Evolutionary conservation across 345 rosid genomes (phyloP), one percentile per base, ranked within the genome.

Genomic region (Ceriops decandra): DNA sequence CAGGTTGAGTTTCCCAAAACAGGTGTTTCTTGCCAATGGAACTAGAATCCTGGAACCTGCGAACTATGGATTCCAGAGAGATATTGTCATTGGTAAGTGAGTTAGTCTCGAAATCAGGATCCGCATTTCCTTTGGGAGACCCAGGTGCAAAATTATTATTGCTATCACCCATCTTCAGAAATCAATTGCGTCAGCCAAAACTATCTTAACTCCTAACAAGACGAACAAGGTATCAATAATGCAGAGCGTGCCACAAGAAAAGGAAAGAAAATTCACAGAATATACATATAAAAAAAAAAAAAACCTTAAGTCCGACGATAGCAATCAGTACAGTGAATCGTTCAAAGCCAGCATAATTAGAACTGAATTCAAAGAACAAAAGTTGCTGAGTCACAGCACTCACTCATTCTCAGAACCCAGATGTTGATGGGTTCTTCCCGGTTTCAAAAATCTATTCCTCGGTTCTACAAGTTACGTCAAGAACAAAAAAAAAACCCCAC

Each of bases 1-100:
- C 97, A 0, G 97, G 98, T 30, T 91, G 97, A 17, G 95, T 93
- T 76, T 90, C 98, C 97, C 97, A 93, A 71, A 93, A 91, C 79
- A 84, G 88, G 68, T 93, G 97, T 7, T 77, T 80, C 84, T 86
- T 85, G 1, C 84, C 59, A 17, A 74, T 64, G 2, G 90, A 76
- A 63, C 85, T 75, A 0, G 98, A 77, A 46, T 85, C 98, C 67
- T 85, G 91, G 60, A 91, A 77, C 85, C 82, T 83, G 31, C 87
- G 74, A 35, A 84, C 88, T 24, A 89, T 75, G 20, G 82, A 81
- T 49, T 89, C 93, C 4, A 90, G 82, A 8, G 92, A 75, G 74
- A 83, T 72, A 52, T 87, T 89, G 24, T 83, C 87, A 67, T 74
- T 81, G 5, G 57, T 38, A 38, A 72, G 62, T 31, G 30, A 52